phyloP scores from a whole-genome alignment of 2,329 filamentous ascomycete species.

The Aspergillus tanneri region DNA sequence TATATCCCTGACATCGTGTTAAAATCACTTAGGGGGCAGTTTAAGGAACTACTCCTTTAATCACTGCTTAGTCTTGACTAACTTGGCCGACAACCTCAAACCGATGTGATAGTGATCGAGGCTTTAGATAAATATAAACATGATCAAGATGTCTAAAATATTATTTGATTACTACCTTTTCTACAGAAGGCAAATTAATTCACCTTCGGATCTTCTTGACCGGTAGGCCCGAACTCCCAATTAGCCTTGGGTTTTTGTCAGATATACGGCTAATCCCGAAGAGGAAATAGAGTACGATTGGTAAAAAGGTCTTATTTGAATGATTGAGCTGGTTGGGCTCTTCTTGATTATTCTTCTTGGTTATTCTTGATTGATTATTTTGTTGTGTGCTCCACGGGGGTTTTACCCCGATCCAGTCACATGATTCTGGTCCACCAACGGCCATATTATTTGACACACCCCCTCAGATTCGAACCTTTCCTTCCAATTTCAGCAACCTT shows the following conservation, averaged over 20 bases:
- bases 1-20: conserved; percentile 22
- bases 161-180: conserved; percentile 23
- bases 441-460: too few species aligned
- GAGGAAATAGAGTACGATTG: too few species aligned
- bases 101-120: conserved; percentile 25
- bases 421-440: too few species aligned
- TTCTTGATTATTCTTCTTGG: too few species aligned
- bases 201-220: conserved; percentile 24
- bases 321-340: too few species aligned
- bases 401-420: too few species aligned
- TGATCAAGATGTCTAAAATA: conserved; percentile 15
- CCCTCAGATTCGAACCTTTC: too few species aligned
- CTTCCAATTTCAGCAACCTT: too few species aligned
- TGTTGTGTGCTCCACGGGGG: too few species aligned
- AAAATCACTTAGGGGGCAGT: conserved; percentile 27
- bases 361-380: too few species aligned
- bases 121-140: conserved; percentile 27
- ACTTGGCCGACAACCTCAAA: background rate
- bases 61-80: conserved; percentile 17
- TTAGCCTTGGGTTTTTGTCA: conserved; percentile 26
- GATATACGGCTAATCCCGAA: too few species aligned
- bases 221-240: conserved; percentile 28
- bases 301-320: too few species aligned
- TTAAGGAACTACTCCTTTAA: conserved; percentile 25
- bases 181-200: conserved; percentile 9